Conservation (phyloP, 257 asterid genomes). For the Handroanthus guayacan region DNA sequence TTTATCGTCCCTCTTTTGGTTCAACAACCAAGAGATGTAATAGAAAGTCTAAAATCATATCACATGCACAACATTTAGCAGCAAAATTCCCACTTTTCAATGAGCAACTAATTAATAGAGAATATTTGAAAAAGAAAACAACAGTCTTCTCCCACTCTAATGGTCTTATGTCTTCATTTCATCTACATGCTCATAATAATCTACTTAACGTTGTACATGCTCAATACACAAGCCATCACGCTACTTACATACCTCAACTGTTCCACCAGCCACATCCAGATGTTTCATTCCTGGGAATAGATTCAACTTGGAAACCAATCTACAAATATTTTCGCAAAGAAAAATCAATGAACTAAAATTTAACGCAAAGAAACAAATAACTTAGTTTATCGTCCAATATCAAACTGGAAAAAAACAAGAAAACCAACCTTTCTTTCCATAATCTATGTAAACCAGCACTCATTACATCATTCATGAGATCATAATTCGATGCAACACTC, state of each 20-base stretch:
- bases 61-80: constrained; percentile 19
- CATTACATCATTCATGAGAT: constrained; percentile 94
- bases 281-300: constrained; percentile 98
- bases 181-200: constrained; percentile 11
- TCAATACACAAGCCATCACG: constrained; percentile 21
- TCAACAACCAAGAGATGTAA: neutral
- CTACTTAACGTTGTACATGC: constrained; percentile 9
- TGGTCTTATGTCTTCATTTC: neutral
- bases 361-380: neutral
- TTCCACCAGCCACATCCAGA: constrained; percentile 99
- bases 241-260: constrained; percentile 58
- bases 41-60: neutral
- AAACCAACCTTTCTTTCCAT: constrained; percentile 87
- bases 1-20: neutral
- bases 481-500: constrained; percentile 85
- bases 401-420: neutral
- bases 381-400: constrained; percentile 28
- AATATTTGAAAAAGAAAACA: neutral
- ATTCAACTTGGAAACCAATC: constrained; percentile 84
- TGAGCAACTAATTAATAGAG: neutral
- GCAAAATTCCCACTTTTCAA: neutral
- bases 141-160: neutral
- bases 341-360: constrained; percentile 12
- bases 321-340: constrained; percentile 36
- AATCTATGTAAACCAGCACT: constrained; percentile 90